Conservation (phyloP, 768 basidiomycete species). For the Trametes coccinea region DNA sequence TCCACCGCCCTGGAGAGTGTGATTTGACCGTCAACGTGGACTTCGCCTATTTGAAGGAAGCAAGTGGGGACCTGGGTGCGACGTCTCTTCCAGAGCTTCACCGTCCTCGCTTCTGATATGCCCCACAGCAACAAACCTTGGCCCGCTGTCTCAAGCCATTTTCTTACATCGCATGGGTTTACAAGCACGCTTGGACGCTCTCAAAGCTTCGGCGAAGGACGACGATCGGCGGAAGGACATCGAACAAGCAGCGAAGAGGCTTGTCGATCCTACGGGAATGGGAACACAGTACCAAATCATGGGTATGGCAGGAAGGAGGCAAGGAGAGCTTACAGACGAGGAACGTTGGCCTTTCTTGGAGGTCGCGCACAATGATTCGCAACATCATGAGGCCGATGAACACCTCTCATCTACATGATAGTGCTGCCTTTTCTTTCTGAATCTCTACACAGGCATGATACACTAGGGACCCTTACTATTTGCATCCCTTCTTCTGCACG, state of each 20-base stretch:
- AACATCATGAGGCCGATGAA: not conserved
- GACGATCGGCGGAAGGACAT: constrained; percentile 57
- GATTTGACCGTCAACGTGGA: constrained; percentile 98
- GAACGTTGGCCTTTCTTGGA: constrained; percentile 30
- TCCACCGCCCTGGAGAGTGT: constrained; percentile 80
- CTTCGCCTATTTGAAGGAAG: constrained; percentile 84
- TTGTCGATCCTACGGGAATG: constrained; percentile 85
- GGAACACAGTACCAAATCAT: constrained; percentile 84
- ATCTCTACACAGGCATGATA: not conserved
- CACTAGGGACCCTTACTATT: no score
- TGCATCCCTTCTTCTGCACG: no score
- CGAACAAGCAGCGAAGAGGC: constrained; percentile 57
- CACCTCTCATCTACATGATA: not conserved
- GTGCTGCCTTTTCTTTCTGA: not conserved
- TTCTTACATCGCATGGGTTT: constrained; percentile 86
- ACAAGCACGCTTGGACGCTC: constrained; percentile 57
- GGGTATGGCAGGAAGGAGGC: constrained; percentile 45
- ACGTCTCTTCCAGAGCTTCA: no score
- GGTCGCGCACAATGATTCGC: not conserved
- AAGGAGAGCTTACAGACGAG: constrained; percentile 9
- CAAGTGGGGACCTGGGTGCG: constrained; percentile 63
- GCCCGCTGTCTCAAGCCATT: constrained; percentile 69
- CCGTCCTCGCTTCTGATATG: no score
- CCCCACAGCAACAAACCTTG: constrained; percentile 48
- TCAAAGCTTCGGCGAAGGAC: constrained; percentile 52